A percentile compares a stretch with the other conserved stretches of the same genome.
These are phyloP conservation scores for Moesziomyces globuligerus DNA, from an alignment of 1,284 basidiomycete species.

Conservation along the genomic window DNA sequence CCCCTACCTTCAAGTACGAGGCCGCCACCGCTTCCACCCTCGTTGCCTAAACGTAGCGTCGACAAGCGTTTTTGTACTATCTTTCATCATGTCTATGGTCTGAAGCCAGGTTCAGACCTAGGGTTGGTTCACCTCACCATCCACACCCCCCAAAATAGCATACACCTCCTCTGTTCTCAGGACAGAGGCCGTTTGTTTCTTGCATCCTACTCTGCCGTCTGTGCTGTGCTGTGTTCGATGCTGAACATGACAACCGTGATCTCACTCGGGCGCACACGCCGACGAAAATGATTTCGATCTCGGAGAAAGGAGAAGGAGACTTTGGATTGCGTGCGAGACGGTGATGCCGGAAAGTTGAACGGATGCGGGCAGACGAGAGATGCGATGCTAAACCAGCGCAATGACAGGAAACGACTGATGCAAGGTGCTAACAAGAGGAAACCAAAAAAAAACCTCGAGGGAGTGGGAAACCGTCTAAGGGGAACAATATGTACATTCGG, in stretches of 20 bases:
- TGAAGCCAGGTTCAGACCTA: not conserved
- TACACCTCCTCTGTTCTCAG: not conserved
- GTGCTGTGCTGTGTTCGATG: too few species aligned
- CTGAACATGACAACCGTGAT: too few species aligned
- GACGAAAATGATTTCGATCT: too few species aligned
- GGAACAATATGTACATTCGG: not conserved
- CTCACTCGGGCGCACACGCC: too few species aligned
- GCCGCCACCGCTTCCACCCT: slow-evolving; percentile 67
- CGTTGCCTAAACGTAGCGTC: slow-evolving; percentile 57
- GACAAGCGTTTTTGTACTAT: not conserved
- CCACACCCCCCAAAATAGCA: not conserved
- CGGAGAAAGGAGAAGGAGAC: not conserved
- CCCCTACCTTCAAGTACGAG: slow-evolving; percentile 85
- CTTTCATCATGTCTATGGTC: slow-evolving; percentile 26
- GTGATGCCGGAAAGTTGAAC: slow-evolving; percentile 2
- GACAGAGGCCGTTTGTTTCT: not conserved
- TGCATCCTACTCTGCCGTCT: not conserved
- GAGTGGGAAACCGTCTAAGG: not conserved
- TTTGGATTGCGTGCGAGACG: not conserved
- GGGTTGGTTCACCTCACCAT: not conserved
- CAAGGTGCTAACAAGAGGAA: not conserved
- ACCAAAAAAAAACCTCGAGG: not conserved
- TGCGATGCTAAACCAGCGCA: not conserved
- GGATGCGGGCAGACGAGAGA: not conserved
- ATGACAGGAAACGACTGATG: not conserved